Evolutionary conservation across 1,284 basidiomycete genomes (phyloP).

Genomic region (Fistulinella cinereoalba): DNA sequence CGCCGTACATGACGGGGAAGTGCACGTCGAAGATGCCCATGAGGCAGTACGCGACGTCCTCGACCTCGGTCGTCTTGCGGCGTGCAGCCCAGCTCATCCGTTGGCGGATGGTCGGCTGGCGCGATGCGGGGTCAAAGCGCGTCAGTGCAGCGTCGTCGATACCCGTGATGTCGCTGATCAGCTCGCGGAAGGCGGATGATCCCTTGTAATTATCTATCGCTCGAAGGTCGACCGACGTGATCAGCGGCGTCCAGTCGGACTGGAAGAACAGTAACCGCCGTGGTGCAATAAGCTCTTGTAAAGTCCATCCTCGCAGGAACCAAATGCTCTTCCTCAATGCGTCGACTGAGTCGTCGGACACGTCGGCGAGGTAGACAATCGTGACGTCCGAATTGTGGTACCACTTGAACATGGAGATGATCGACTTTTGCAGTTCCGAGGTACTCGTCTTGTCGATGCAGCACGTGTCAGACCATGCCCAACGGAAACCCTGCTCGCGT

Average conservation of each 20-base stretch:
- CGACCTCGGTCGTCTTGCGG: slow-evolving; percentile 24
- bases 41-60: slow-evolving; percentile 21
- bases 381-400: slow-evolving; percentile 22
- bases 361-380: slow-evolving; percentile 21
- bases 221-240: slow-evolving; percentile 15
- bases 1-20: slow-evolving; percentile 26
- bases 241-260: slow-evolving; percentile 20
- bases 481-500: slow-evolving; percentile 17
- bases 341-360: slow-evolving; percentile 12
- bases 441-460: slow-evolving; percentile 27
- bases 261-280: slow-evolving; percentile 17
- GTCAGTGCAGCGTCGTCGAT: slow-evolving; percentile 20
- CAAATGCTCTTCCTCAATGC: slow-evolving; percentile 15
- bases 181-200: slow-evolving; percentile 12
- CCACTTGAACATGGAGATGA: slow-evolving; percentile 28
- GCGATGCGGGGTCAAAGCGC: slow-evolving; percentile 17
- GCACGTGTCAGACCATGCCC: slow-evolving; percentile 25
- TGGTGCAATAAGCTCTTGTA: slow-evolving; percentile 26
- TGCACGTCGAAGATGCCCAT: slow-evolving; percentile 25
- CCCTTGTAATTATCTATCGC: slow-evolving; percentile 16
- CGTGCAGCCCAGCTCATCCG: slow-evolving; percentile 27
- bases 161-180: slow-evolving; percentile 18
- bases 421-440: slow-evolving; percentile 25
- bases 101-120: slow-evolving; percentile 13
- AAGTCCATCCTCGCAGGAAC: slow-evolving; percentile 25